Evolutionary conservation across 139 green algal species (phyloP).

Genomic region (Penium margaritaceum): DNA sequence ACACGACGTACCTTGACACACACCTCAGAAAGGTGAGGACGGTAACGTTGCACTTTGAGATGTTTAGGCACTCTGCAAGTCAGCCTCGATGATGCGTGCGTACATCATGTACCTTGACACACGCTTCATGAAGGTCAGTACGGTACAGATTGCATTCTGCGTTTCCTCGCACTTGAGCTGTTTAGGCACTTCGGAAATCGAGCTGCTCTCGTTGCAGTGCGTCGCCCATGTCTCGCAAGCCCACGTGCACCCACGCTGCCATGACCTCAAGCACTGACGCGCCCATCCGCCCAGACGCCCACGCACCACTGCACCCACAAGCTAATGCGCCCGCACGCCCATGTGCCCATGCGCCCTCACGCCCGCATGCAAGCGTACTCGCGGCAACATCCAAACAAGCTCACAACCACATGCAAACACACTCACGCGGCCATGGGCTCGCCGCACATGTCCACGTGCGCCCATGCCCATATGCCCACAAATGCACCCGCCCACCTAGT

Average conservation of each 20-base stretch:
- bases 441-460: too few relatives aligned
- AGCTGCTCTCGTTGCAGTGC: neutral
- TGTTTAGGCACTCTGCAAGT: neutral
- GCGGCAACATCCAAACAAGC: neutral
- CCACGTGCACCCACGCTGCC: too few relatives aligned
- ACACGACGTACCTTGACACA: slow-evolving; percentile 1
- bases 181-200: neutral
- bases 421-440: neutral
- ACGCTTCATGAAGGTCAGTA: neutral
- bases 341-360: too few relatives aligned
- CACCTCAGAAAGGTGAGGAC: neutral
- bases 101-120: neutral
- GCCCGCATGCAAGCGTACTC: neutral
- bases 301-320: too few relatives aligned
- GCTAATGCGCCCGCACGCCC: too few relatives aligned
- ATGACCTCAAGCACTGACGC: too few relatives aligned
- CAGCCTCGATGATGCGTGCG: neutral
- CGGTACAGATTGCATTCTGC: neutral
- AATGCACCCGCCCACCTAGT: too few relatives aligned
- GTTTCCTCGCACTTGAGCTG: neutral
- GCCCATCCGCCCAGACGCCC: too few relatives aligned
- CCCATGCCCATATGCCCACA: neutral
- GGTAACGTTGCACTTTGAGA: neutral
- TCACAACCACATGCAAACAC: neutral
- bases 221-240: too few relatives aligned